Percentiles rank a stretch among this genome's conserved stretches.
Conservation (phyloP, 768 basidiomycete species). For the Tylopilus balloui region DNA sequence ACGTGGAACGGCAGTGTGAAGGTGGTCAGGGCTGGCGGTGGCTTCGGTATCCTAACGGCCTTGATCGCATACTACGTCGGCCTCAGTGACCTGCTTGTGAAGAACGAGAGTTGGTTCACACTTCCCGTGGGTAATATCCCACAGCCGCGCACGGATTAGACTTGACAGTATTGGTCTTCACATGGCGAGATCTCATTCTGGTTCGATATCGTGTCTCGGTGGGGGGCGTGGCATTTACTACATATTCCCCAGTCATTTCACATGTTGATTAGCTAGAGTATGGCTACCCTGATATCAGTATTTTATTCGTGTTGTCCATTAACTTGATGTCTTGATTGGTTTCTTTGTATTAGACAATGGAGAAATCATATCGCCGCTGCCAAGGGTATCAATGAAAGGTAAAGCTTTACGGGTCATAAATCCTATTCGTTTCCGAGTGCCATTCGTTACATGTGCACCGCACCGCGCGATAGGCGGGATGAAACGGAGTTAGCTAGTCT, state of each 20-base stretch:
- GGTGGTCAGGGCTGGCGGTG: slow-evolving; percentile 40
- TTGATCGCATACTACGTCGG: slow-evolving; percentile 45
- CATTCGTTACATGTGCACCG: too few relatives aligned
- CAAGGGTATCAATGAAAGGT: neutral
- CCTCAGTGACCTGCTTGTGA: slow-evolving; percentile 38
- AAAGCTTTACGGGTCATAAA: too few relatives aligned
- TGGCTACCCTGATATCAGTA: neutral
- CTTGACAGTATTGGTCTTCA: neutral
- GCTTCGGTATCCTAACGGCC: slow-evolving; percentile 43
- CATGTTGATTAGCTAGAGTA: neutral
- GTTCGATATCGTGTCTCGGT: neutral
- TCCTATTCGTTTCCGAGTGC: too few relatives aligned
- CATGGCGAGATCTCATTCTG: neutral
- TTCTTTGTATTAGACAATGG: too few relatives aligned
- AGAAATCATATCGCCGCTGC: neutral
- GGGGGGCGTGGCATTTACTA: slow-evolving; percentile 1
- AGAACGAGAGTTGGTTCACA: slow-evolving; percentile 36
- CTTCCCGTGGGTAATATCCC: slow-evolving; percentile 36
- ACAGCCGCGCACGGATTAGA: neutral
- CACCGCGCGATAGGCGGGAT: too few relatives aligned
- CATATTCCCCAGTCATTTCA: slow-evolving; percentile 10
- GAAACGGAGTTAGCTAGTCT: too few relatives aligned
- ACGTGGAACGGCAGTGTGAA: slow-evolving; percentile 27
- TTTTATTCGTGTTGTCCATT: neutral
- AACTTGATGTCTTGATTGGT: too few relatives aligned